These are phyloP conservation scores for Penicillium sp. DNA, from an alignment of 2,329 filamentous ascomycete species.

Conservation along the genomic window DNA sequence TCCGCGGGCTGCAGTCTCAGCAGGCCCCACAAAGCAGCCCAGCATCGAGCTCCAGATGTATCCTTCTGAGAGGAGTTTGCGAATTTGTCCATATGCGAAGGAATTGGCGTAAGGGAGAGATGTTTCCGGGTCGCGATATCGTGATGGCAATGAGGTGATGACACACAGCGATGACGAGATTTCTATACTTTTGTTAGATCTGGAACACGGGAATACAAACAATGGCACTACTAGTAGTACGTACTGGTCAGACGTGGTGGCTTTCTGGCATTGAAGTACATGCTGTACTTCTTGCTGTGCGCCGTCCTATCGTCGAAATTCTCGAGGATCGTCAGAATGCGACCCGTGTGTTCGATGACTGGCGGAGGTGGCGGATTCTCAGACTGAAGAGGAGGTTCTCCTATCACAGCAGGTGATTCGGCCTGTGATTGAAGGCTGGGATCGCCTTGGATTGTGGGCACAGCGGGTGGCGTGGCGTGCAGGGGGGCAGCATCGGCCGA, in stretches of 20 bases:
- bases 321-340: slow-evolving; percentile 63
- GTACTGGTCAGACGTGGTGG: slow-evolving; percentile 53
- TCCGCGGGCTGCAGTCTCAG: slow-evolving; percentile 65
- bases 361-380: slow-evolving; percentile 36
- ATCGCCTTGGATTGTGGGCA: slow-evolving; percentile 6
- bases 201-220: not conserved
- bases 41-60: slow-evolving; percentile 82
- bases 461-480: slow-evolving; percentile 15
- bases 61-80: slow-evolving; percentile 71
- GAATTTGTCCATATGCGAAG: slow-evolving; percentile 77
- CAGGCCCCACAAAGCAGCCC: slow-evolving; percentile 78
- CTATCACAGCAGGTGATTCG: slow-evolving; percentile 17
- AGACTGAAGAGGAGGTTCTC: slow-evolving; percentile 28
- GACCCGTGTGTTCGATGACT: slow-evolving; percentile 56
- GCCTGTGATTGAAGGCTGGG: not conserved
- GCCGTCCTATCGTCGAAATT: slow-evolving; percentile 61
- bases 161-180: slow-evolving; percentile 66
- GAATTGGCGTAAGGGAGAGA: slow-evolving; percentile 80
- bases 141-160: slow-evolving; percentile 80
- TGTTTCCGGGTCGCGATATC: slow-evolving; percentile 83
- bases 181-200: slow-evolving; percentile 34
- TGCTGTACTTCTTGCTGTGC: slow-evolving; percentile 57
- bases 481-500: slow-evolving; percentile 10
- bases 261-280: slow-evolving; percentile 61
- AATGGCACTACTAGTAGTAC: slow-evolving; percentile 30